A percentile compares a stretch with the other conserved stretches of the same genome.
Conservation (phyloP, 2,329 filamentous ascomycete genomes). For the Fusarium sp. region DNA sequence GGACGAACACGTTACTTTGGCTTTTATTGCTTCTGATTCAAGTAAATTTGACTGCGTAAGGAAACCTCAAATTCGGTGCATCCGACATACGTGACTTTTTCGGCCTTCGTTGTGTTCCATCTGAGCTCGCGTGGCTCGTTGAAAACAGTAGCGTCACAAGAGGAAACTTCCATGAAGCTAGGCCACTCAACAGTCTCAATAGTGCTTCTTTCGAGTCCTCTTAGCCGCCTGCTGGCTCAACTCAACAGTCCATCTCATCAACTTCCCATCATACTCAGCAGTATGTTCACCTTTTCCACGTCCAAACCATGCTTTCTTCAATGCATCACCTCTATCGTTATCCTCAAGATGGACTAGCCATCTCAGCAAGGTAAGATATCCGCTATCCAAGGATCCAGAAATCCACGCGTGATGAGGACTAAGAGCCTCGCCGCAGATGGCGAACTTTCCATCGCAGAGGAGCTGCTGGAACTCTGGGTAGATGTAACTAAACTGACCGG, state of each 20-base stretch:
- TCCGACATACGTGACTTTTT: too few relatives aligned
- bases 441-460: slow-evolving; percentile 41
- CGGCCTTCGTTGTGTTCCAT: background rate
- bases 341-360: background rate
- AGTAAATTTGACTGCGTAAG: accelerated
- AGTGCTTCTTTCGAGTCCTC: background rate
- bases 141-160: too few relatives aligned
- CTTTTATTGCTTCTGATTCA: accelerated
- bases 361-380: slow-evolving; percentile 18
- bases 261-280: background rate
- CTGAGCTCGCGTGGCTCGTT: background rate
- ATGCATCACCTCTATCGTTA: background rate
- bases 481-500: slow-evolving; percentile 50
- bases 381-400: slow-evolving; percentile 49
- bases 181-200: background rate
- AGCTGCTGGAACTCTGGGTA: slow-evolving; percentile 45
- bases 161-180: too few relatives aligned
- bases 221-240: background rate
- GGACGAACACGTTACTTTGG: background rate
- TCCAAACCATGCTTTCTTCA: slow-evolving; percentile 10
- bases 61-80: background rate
- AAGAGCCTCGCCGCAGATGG: slow-evolving; percentile 50
- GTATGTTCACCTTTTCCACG: background rate
- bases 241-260: slow-evolving; percentile 7
- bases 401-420: slow-evolving; percentile 53